Evolutionary conservation across 768 basidiomycete genomes (phyloP), one percentile per base, ranked within the genome.

Genomic region (Hemileccinum rubropunctum): DNA sequence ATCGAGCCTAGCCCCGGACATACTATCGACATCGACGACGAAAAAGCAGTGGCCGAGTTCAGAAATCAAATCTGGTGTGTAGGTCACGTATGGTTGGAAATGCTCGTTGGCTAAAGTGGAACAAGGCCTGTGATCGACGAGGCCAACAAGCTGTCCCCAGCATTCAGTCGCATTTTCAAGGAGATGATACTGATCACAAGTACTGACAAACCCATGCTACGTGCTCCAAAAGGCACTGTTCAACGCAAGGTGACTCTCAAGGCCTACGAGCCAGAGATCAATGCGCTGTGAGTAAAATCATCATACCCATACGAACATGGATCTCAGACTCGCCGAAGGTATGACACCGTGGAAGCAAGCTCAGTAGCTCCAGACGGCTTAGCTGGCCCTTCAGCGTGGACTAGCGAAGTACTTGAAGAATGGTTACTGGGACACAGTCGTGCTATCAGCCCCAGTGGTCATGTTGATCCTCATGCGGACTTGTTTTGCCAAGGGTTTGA

Each of bases 161-260:
- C 71, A 0, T 76, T 73, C 51, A 75, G 74, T 47, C 66, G 72
- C 6, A 69, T 78, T 7, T 77, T 74, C 61, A 77, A 77, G 60
- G 76, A 81, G 56, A 75, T 81, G 78, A 78, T 82, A 39, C 33
- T 80, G n/a, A 56, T 80, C 10, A 65, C 77, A 1, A 58, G 60
- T 3, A 37, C 65, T 14, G 63, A 59, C 1, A 77, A 76, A 52
- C 80, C 79, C 0, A 57, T 82, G 40, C 60, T 68, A 6, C 71
- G 74, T 35, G 62, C 77, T 4, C 67, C 63, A 3, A 82, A 81
- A 51, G 76, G 78, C 0, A 76, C 77, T 0, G 65, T 78, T 5
- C 62, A 65, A 47, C 69, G 73, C 26, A 75, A 73, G 47, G 67
- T 65, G 12, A 64, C 74, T 1, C 44, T 80, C 14, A 58, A 47